phyloP scores from a whole-genome alignment of 805 yeast genomes.

The Nakazawaea sp. region DNA sequence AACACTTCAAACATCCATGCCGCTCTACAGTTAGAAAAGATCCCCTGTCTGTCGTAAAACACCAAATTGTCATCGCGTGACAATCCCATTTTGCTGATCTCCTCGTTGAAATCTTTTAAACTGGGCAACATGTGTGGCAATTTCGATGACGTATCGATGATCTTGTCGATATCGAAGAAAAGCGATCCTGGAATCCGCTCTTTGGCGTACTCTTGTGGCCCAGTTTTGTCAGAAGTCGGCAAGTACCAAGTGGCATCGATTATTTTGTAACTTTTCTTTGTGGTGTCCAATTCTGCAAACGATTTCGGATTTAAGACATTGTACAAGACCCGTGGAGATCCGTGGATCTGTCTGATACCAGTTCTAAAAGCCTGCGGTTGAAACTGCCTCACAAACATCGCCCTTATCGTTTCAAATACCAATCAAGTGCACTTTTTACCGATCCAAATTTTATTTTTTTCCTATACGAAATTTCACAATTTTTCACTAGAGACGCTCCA shows the following conservation, averaged over 20 bases:
- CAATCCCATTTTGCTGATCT: slow-evolving; percentile 52
- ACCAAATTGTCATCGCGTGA: slow-evolving; percentile 52
- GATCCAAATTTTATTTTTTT: too few species aligned
- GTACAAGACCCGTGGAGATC: not conserved
- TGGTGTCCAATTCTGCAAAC: not conserved
- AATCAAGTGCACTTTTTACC: too few species aligned
- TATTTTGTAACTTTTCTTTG: slow-evolving; percentile 20
- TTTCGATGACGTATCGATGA: slow-evolving; percentile 49
- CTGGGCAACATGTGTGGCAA: slow-evolving; percentile 93
- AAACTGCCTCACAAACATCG: too few species aligned
- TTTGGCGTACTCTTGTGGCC: slow-evolving; percentile 46
- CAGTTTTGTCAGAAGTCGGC: slow-evolving; percentile 65
- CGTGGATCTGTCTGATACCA: not conserved
- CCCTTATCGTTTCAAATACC: too few species aligned
- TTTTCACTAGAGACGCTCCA: too few species aligned
- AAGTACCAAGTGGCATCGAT: slow-evolving; percentile 91
- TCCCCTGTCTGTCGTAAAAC: slow-evolving; percentile 79
- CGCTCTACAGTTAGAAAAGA: slow-evolving; percentile 84
- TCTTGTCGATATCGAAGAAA: slow-evolving; percentile 71
- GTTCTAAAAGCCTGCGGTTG: not conserved
- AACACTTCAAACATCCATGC: slow-evolving; percentile 84
- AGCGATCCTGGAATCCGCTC: slow-evolving; percentile 58
- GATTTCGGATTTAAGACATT: not conserved
- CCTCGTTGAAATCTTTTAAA: slow-evolving; percentile 42
- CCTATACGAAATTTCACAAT: too few species aligned